Evolutionary conservation across 1,139 yeast genomes (phyloP), one percentile per base, ranked within the genome.

Genomic region (Candida gigantensis): DNA sequence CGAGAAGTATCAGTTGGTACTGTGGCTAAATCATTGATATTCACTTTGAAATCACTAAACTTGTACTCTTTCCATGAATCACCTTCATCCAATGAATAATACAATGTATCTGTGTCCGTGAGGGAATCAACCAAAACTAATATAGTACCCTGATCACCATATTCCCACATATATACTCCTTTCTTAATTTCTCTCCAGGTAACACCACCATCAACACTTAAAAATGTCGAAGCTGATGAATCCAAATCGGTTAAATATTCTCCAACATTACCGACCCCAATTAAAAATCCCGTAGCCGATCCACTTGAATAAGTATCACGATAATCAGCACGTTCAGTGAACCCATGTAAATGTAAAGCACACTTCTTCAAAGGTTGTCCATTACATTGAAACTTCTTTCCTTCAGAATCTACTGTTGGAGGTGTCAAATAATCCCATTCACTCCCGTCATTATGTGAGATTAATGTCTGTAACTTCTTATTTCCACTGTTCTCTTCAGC

Each of bases 241-340:
- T 62, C 58, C 33, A 30, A 20, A 16, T 17, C 20, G 3, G 64
- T 62, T 41, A 92, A 65, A 13, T 53, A 50, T 23, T 74, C 78
- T 4, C 98, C 98, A 30, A 89, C 96, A 56, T 85, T 89, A 24
- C 99, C 99, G 12, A 84, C 79, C 10, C 87, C 97, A 44, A 92
- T 71, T 69, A 92, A 62, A 57, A 89, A 60, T 0, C 98, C 98
- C 12, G 84, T 73, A 0, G 97, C 97, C 5, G 96, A 84, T 0
- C 87, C 81, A 0, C 97, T 89, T 0, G 96, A 84, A 50, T 68
- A 87, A 0, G 96, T 82, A 52, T 92, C 97, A 51, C 97, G 76
- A 42, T 70, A 69, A 58, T 90, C 97, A 3, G 67, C 66, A 47
- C 97, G 74, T 56, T 92, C 97, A 0, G 97, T 90, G 54, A 77